Conservation (phyloP, 768 basidiomycete genomes). For the Neoboletus brunneissimus region DNA sequence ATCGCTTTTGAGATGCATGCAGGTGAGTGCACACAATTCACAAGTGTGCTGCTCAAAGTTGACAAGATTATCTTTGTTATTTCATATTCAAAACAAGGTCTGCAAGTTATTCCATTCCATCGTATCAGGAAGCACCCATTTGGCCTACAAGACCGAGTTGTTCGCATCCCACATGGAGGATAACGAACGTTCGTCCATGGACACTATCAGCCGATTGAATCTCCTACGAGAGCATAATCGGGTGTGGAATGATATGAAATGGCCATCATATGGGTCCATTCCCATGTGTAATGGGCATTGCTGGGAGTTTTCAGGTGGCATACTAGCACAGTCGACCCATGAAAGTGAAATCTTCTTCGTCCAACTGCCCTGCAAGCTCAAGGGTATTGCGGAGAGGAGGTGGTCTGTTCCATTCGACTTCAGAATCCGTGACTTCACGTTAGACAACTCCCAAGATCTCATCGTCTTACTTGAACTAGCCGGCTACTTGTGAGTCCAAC, state of each 20-base stretch:
- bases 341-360: conserved; percentile 20
- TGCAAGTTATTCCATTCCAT: conserved; percentile 31
- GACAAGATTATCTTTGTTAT: not conserved
- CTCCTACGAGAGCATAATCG: conserved; percentile 28
- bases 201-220: conserved; percentile 21
- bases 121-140: conserved; percentile 21
- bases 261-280: conserved; percentile 12
- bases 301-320: conserved; percentile 38
- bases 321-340: conserved; percentile 30
- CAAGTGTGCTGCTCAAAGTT: not conserved
- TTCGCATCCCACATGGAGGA: conserved; percentile 30
- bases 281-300: conserved; percentile 17
- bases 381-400: conserved; percentile 23
- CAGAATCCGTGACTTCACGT: conserved; percentile 34
- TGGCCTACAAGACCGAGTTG: conserved; percentile 33
- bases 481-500: conserved; percentile 19
- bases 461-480: conserved; percentile 29
- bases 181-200: conserved; percentile 16
- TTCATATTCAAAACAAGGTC: conserved; percentile 18
- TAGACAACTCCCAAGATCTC: conserved; percentile 38
- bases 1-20: conserved; percentile 28
- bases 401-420: conserved; percentile 32
- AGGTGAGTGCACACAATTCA: conserved; percentile 16
- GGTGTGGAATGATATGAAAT: conserved; percentile 30
- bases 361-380: conserved; percentile 32